Base-by-base conservation (phyloP, 2,329 filamentous ascomycete genomes). In the Aspergillus costaricaensis region DNA sequence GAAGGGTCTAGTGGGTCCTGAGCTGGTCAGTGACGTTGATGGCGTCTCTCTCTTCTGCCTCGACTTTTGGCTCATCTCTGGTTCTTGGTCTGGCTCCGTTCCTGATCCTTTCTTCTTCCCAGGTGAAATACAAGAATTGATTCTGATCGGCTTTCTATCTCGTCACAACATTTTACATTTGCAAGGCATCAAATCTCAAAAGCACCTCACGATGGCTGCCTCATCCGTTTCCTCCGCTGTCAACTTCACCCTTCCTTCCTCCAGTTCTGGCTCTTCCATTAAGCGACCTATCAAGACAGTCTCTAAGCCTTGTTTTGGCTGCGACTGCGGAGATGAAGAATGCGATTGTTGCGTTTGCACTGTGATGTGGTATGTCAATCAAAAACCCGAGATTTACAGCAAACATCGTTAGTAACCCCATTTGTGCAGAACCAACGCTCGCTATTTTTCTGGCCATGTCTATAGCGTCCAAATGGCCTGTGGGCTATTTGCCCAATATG, bases 331-430 rank as follows among this genome's bases (percentile, higher is more conserved):
- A 6, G 76, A 75, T 61, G 75, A 76, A 51, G 75, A 76, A 39
- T 78, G 76, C 36, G 76, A 78, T 60, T 77, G 74, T 57, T 76
- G 75, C 53, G 74, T 78, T 57, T 78, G 76, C 60, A 73, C 70
- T 10, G 74, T 78, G 58, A 78, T 78, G 76, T 78, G 67, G 74
- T 32, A 55, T 21, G 53, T 47, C 14, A 8, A 5, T 15, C 32
- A 36, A 36, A 21, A 3, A 2, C 4, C 23, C 23, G 19, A 5
- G 4, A 14, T 12, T 4, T 14, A 7, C 3, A 12, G 4, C 21
- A 14, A 14, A n/a, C 8, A 19, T 19, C 17, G 0, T 23, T 17
- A 55, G 10, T 55, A 38, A 55, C 39, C 30, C 30, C 32, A 15
- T 36, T 14, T 36, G 14, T 36, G 12, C 32, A 36, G 32, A 36